Base-by-base conservation (phyloP, 371 early-diverging fungal genomes). In the Rozella allomycis region DNA sequence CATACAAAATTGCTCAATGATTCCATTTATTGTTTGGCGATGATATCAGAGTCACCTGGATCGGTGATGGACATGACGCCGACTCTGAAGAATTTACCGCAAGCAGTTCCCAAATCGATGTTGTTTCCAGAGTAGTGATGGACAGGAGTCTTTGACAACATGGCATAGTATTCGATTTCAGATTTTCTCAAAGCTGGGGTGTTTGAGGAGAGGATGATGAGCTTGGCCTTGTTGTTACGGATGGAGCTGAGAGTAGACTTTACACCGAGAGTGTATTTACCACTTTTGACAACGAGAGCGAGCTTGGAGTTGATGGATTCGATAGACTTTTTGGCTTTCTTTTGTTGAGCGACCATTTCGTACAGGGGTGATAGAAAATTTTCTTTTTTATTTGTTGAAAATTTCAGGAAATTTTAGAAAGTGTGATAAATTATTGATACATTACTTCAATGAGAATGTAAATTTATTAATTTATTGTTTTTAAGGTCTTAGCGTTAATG, bases 101-200 rank as follows among this genome's bases (percentile, higher is more conserved):
- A 94, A 45, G 96, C 96, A 47, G 91, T 90, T 55, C 96, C 96
- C 45, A 94, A 76, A 54, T 87, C 91, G 51, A 88, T 82, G 79
- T 94, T 94, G 84, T 83, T 77, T 54, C 82, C 80, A 59, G 67
- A 58, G 78, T 81, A 94, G 82, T 94, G 91, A 74, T 88, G 90
- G 46, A 94, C 96, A 69, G 73, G 74, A 53, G 93, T 90, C 81
- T 93, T 90, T 68, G 88, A 81, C 58, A 94, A 72, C 96, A 94
- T 94, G 60, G 96, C 96, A 67, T 93, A 93, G 85, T 94, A 94
- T 71, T 94, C 93, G 52, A 94, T 74, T 74, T 94, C 96, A 40
- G 86, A 84, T 74, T 90, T 91, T 64, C 96, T 74, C 56, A 94
- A 78, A 54, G 93, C 83, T 45, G 93, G 93, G 70, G 84, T 82